Conservation (phyloP, 2,329 filamentous ascomycete genomes). For the Colletotrichum neosansevieriae region DNA sequence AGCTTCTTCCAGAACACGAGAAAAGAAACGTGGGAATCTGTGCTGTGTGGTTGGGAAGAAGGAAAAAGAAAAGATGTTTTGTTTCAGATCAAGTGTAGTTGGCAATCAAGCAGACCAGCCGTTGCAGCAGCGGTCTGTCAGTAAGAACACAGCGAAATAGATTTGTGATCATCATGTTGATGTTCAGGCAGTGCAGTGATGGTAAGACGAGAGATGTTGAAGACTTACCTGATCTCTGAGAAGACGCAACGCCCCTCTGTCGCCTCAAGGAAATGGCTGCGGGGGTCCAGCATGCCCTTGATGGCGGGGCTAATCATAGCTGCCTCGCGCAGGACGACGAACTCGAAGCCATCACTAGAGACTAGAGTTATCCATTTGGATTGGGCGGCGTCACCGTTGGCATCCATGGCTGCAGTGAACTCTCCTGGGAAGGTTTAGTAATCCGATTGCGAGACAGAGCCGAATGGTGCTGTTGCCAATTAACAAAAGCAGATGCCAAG, state of each 20-base stretch:
- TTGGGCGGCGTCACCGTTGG: slow-evolving; percentile 30
- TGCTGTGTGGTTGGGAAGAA: slow-evolving; percentile 22
- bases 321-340: slow-evolving; percentile 78
- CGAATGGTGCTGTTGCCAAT: not conserved
- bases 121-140: slow-evolving; percentile 57
- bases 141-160: slow-evolving; percentile 57
- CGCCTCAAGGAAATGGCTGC: slow-evolving; percentile 76
- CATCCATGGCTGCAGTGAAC: slow-evolving; percentile 14
- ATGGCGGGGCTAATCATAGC: slow-evolving; percentile 78
- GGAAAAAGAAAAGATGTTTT: slow-evolving; percentile 43
- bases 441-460: too few species aligned
- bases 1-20: slow-evolving; percentile 33
- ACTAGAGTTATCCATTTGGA: slow-evolving; percentile 83
- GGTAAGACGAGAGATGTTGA: slow-evolving; percentile 12
- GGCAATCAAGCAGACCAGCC: slow-evolving; percentile 62
- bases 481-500: not conserved
- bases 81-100: slow-evolving; percentile 76
- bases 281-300: slow-evolving; percentile 79
- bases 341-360: slow-evolving; percentile 81
- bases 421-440: not conserved
- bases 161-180: slow-evolving; percentile 35
- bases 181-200: slow-evolving; percentile 40
- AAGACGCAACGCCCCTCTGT: slow-evolving; percentile 74
- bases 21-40: not conserved
- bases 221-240: slow-evolving; percentile 78